Evolutionary conservation across 768 basidiomycete genomes (phyloP).

Genomic region (Tylopilus plumbeoviolaceoides): DNA sequence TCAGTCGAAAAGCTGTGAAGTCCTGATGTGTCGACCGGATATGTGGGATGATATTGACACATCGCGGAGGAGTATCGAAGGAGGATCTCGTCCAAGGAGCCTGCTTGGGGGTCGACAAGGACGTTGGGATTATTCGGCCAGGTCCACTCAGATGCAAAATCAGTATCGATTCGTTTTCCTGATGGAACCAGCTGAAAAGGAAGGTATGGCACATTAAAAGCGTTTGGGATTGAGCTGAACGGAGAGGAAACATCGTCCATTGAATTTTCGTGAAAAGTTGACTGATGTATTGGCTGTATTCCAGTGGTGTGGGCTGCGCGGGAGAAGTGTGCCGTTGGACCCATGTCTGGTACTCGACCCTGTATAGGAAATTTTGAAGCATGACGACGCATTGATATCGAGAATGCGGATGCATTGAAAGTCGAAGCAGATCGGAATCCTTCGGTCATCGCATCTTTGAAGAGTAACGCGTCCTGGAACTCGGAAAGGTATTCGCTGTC

Average conservation of each 20-base stretch:
- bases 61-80: constrained; percentile 5
- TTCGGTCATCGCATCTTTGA: constrained; percentile 13
- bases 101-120: constrained; percentile 4
- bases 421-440: constrained; percentile 9
- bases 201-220: constrained; percentile 23
- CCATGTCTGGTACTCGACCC: constrained; percentile 18
- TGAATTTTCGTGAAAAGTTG: constrained; percentile 11
- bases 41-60: constrained; percentile 5
- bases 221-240: constrained; percentile 28
- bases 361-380: constrained; percentile 28
- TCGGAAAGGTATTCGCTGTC: constrained; percentile 13
- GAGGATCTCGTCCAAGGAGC: constrained; percentile 6
- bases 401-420: constrained; percentile 16
- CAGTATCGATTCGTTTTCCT: constrained; percentile 10
- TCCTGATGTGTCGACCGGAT: not conserved
- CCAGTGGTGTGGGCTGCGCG: constrained; percentile 9
- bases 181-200: constrained; percentile 23
- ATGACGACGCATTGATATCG: constrained; percentile 32
- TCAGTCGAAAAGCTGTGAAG: constrained; percentile 8
- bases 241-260: constrained; percentile 9
- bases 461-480: constrained; percentile 9
- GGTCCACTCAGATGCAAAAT: constrained; percentile 8
- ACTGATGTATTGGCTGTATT: constrained; percentile 16
- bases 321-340: constrained; percentile 10
- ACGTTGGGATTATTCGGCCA: constrained; percentile 19